A percentile compares a stretch with the other conserved stretches of the same genome.
Conservation (phyloP, 2,329 filamentous ascomycete species). For the Xylaria sp. region DNA sequence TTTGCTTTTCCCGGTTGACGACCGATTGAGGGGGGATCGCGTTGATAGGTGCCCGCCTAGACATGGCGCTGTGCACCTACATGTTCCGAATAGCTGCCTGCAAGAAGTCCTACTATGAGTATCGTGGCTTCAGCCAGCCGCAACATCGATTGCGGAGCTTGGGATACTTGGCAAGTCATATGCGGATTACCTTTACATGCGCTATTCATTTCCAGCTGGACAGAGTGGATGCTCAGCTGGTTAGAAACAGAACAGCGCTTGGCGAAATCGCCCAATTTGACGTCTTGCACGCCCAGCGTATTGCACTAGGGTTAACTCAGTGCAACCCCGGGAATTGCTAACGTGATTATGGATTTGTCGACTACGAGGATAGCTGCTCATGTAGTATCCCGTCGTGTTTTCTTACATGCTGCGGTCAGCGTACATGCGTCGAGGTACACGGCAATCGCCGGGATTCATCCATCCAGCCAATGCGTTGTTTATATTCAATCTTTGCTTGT, state of each 20-base stretch:
- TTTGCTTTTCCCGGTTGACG: not conserved
- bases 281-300: constrained; percentile 6
- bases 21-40: constrained; percentile 4
- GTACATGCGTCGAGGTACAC: not conserved
- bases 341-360: not conserved
- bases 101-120: not conserved
- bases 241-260: constrained; percentile 6
- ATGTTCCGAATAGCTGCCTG: not conserved
- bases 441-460: not conserved
- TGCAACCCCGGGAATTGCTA: not conserved
- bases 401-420: constrained; percentile 5
- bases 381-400: not conserved
- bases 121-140: constrained; percentile 25
- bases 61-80: constrained; percentile 1
- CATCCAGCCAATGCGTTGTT: constrained; percentile 1
- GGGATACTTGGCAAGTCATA: constrained; percentile 18
- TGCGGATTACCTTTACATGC: constrained; percentile 11
- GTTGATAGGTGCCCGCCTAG: constrained; percentile 8
- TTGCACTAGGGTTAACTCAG: constrained; percentile 1
- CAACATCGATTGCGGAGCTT: constrained; percentile 11
- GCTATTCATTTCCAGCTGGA: not conserved
- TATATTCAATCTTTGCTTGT: not conserved
- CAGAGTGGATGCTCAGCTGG: constrained; percentile 25
- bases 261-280: constrained; percentile 15
- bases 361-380: constrained; percentile 1